Evolutionary conservation across 1,284 basidiomycete genomes (phyloP), one percentile per base, ranked within the genome.

Genomic region (Tausonia pullulans): DNA sequence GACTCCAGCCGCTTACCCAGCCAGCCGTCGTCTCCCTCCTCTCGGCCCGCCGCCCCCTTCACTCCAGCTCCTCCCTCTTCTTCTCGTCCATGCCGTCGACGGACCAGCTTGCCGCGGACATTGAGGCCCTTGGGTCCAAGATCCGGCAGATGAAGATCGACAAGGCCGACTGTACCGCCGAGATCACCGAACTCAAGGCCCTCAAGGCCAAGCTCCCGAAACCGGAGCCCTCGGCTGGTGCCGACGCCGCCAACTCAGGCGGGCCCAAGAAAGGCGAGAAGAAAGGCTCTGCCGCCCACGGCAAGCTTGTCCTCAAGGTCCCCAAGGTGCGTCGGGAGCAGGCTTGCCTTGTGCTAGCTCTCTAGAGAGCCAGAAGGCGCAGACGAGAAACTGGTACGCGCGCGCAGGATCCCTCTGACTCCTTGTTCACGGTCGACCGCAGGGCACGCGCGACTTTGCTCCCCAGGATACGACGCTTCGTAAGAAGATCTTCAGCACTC

Each of bases 401-500:
- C 43, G n/a, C 16, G 27, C 44, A 14, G 6, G 7, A n/a, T 16
- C 40, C 7, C 56, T 44, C 13, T 27, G 27, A 27, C 5, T 48
- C 16, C 43, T 49, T 14, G 6, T 70, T 59, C 70, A 74, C 60
- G 72, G 72, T 51, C 39, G 59, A 72, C 71, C 70, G 16, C 74
- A 98, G 87, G 95, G 96, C 50, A 98, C 96, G 11, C 84, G 92
- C 65, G 95, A 98, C 77, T 97, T 93, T 79, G 88, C 90, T 65
- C 91, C 95, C 5, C 82, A 84, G n/a, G 91, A 96, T 73, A 96
- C 96, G 83, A 86, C 88, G 73, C 86, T 96, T 69, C 85, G 95
- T 66, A 87, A 90, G 72, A 85, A 89, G 76, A 88, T 98, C 73
- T 95, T 98, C 73, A 80, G 82, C 51, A 90, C 87, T 61, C 88